These are phyloP conservation scores for Botryotinia convoluta DNA, from an alignment of 2,329 filamentous ascomycete species.

Conservation along the genomic window DNA sequence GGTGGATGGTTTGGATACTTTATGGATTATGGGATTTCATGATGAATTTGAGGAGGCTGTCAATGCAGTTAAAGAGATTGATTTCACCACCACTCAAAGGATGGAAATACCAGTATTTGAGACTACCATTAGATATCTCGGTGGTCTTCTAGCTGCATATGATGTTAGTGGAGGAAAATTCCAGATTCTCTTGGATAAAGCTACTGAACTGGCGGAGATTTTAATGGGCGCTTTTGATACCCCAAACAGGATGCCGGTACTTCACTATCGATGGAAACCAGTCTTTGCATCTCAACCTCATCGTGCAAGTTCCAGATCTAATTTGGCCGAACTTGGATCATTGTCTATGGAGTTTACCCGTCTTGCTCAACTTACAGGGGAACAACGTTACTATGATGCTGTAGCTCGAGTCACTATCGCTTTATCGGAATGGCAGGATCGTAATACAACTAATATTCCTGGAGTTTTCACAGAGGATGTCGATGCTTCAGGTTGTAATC, in stretches of 20 bases:
- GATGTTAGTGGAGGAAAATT: conserved; percentile 76
- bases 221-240: conserved; percentile 76
- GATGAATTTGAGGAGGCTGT: conserved; percentile 79
- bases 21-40: conserved; percentile 82
- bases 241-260: conserved; percentile 85
- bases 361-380: conserved; percentile 77
- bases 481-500: conserved; percentile 76
- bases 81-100: conserved; percentile 72
- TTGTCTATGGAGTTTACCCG: conserved; percentile 87
- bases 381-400: conserved; percentile 85
- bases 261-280: conserved; percentile 77
- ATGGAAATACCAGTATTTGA: conserved; percentile 85
- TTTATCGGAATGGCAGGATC: conserved; percentile 70
- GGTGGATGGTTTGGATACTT: conserved; percentile 76
- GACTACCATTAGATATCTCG: conserved; percentile 86
- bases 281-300: conserved; percentile 61
- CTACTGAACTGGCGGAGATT: conserved; percentile 69
- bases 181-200: conserved; percentile 64
- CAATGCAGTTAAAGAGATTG: conserved; percentile 66
- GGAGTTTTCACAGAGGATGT: conserved; percentile 79
- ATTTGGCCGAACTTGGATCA: conserved; percentile 60
- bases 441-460: conserved; percentile 59
- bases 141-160: conserved; percentile 80
- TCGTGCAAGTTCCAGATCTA: conserved; percentile 54
- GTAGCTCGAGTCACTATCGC: conserved; percentile 81